Evolutionary conservation across 2,329 filamentous ascomycete genomes (phyloP).

Genomic region (Xylariaceae sp.): DNA sequence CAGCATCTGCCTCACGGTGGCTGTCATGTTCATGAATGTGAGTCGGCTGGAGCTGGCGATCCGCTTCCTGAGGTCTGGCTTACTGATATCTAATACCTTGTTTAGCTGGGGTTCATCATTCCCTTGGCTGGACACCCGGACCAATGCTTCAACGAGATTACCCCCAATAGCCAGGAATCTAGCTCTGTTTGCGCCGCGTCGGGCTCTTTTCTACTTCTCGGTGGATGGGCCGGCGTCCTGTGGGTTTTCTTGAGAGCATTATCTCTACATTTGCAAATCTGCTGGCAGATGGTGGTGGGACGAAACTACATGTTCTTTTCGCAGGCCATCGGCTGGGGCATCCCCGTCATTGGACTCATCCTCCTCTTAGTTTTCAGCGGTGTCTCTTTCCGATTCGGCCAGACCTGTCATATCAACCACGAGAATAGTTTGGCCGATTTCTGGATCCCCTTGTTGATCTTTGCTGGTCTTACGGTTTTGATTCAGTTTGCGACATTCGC

Average conservation of each 20-base stretch:
- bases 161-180: conserved; percentile 85
- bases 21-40: conserved; percentile 73
- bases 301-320: conserved; percentile 83
- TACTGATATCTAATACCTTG: not conserved
- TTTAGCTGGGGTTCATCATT: conserved; percentile 75
- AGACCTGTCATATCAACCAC: conserved; percentile 92
- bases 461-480: conserved; percentile 59
- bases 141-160: conserved; percentile 85
- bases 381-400: conserved; percentile 89
- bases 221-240: conserved; percentile 76
- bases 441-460: conserved; percentile 75
- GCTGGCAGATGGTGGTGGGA: conserved; percentile 90
- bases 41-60: conserved; percentile 33
- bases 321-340: conserved; percentile 74
- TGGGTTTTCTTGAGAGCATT: conserved; percentile 90
- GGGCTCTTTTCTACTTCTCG: conserved; percentile 77
- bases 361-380: conserved; percentile 79
- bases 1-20: conserved; percentile 76
- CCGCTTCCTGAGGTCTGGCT: not conserved
- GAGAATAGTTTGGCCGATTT: conserved; percentile 74
- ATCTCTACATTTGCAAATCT: conserved; percentile 93
- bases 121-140: conserved; percentile 72
- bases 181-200: conserved; percentile 80
- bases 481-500: conserved; percentile 65
- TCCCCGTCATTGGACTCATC: conserved; percentile 69